A percentile compares a stretch with the other conserved stretches of the same genome.
These are phyloP conservation scores for Gonapodya sp. DNA, from an alignment of 192 early-diverging fungal species.

Conservation along the genomic window DNA sequence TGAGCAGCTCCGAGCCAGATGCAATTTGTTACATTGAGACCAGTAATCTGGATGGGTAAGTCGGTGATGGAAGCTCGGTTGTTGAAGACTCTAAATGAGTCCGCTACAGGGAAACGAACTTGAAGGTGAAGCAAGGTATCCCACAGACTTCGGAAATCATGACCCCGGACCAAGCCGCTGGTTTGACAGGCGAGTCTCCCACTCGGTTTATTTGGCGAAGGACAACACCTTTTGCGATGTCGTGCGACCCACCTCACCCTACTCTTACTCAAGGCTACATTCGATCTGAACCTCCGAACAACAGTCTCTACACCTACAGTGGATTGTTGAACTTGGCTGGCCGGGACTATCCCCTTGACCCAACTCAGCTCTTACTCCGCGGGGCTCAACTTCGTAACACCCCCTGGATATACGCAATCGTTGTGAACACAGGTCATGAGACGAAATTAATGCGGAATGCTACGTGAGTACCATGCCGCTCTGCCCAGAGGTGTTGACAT, in stretches of 20 bases:
- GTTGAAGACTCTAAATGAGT: slow-evolving; percentile 7
- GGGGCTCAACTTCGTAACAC: slow-evolving; percentile 94
- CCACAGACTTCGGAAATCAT: slow-evolving; percentile 70
- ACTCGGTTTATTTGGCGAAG: too few relatives aligned
- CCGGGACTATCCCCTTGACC: slow-evolving; percentile 76
- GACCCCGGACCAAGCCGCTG: slow-evolving; percentile 47
- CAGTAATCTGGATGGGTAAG: slow-evolving; percentile 87
- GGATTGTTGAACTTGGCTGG: slow-evolving; percentile 57
- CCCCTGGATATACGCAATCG: slow-evolving; percentile 85
- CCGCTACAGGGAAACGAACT: slow-evolving; percentile 74
- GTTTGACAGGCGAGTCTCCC: background rate
- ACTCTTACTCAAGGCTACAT: slow-evolving; percentile 67
- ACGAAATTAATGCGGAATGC: slow-evolving; percentile 97
- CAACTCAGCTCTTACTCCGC: slow-evolving; percentile 83
- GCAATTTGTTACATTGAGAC: slow-evolving; percentile 97
- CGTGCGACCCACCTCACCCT: too few relatives aligned
- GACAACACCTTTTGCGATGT: too few relatives aligned
- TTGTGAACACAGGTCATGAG: slow-evolving; percentile 94
- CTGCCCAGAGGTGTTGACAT: too few relatives aligned
- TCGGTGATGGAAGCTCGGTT: slow-evolving; percentile 14
- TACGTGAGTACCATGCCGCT: slow-evolving; percentile 45
- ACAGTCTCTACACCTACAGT: slow-evolving; percentile 92
- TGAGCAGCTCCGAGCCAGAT: slow-evolving; percentile 90
- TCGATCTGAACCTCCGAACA: slow-evolving; percentile 90
- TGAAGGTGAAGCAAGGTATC: slow-evolving; percentile 91